A percentile compares a stretch with the other conserved stretches of the same genome.
These are phyloP conservation scores for Pseudomonodictys pantanalensis DNA, from an alignment of 495 filamentous ascomycete species.

Conservation along the genomic window DNA sequence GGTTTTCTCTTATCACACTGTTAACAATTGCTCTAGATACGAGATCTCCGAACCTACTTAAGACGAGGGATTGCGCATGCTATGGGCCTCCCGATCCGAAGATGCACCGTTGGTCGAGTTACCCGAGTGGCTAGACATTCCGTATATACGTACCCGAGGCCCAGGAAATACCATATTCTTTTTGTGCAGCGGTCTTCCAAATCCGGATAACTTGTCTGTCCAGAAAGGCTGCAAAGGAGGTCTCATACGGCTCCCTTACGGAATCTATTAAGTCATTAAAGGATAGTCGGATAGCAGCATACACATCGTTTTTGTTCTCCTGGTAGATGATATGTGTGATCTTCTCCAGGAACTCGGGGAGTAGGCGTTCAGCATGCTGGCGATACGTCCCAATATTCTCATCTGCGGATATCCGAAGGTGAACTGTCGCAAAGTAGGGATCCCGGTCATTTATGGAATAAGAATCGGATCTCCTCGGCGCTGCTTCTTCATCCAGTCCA, in stretches of 20 bases:
- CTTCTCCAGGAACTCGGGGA: not conserved
- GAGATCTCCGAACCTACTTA: too few relatives aligned
- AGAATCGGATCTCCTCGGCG: not conserved
- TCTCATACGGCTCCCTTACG: not conserved
- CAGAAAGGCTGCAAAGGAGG: not conserved
- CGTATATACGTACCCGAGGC: too few relatives aligned
- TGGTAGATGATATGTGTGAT: not conserved
- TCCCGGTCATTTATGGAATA: conserved; percentile 1
- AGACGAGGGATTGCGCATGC: too few relatives aligned
- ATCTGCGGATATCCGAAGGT: conserved; percentile 1
- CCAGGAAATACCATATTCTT: too few relatives aligned
- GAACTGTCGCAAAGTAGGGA: not conserved
- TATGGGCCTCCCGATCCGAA: too few relatives aligned
- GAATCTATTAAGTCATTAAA: not conserved
- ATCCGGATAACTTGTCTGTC: not conserved
- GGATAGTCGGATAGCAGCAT: conserved; percentile 4
- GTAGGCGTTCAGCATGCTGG: not conserved
- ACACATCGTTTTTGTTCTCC: conserved; percentile 1
- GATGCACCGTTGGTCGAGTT: too few relatives aligned
- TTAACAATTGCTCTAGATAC: too few relatives aligned
- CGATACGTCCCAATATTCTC: not conserved
- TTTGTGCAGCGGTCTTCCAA: not conserved
- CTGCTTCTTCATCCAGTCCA: conserved; percentile 1
- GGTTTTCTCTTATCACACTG: too few relatives aligned
- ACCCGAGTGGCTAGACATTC: too few relatives aligned